Percentiles rank a stretch among this genome's conserved stretches.
These are phyloP conservation scores for Stachybotrys chartarum DNA, from an alignment of 2,329 filamentous ascomycete species.

Conservation along the genomic window DNA sequence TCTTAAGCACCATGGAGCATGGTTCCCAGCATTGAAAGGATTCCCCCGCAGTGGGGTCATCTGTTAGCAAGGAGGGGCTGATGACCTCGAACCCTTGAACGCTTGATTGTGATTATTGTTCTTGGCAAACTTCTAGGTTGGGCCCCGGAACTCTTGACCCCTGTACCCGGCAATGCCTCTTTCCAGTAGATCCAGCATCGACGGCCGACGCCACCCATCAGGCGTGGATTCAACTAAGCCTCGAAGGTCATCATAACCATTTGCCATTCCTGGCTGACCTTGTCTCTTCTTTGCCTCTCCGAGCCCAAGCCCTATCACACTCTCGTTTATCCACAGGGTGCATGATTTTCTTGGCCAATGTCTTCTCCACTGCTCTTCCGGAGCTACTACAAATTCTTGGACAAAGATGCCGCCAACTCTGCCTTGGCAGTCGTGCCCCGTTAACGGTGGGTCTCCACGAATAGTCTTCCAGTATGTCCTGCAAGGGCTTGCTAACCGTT, in stretches of 20 bases:
- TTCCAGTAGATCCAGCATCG: background rate
- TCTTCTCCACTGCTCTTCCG: background rate
- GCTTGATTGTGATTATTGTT: no score
- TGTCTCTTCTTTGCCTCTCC: background rate
- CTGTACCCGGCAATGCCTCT: no score
- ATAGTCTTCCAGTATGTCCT: background rate
- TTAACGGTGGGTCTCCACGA: background rate
- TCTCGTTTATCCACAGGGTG: background rate
- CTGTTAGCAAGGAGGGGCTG: no score
- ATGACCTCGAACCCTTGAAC: no score
- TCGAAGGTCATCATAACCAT: background rate
- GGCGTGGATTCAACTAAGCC: background rate
- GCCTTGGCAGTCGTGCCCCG: background rate
- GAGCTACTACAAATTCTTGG: background rate
- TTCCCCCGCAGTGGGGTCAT: no score
- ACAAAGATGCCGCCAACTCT: background rate
- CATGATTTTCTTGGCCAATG: background rate
- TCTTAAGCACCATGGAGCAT: no score
- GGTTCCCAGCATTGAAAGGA: no score
- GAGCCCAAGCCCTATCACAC: background rate
- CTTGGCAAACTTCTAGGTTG: no score
- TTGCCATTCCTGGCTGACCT: background rate
- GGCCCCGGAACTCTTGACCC: background rate
- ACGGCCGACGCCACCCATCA: background rate
- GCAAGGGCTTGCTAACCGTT: background rate